Evolutionary conservation across 768 basidiomycete species (phyloP).

Genomic region (Boletus insuetus): DNA sequence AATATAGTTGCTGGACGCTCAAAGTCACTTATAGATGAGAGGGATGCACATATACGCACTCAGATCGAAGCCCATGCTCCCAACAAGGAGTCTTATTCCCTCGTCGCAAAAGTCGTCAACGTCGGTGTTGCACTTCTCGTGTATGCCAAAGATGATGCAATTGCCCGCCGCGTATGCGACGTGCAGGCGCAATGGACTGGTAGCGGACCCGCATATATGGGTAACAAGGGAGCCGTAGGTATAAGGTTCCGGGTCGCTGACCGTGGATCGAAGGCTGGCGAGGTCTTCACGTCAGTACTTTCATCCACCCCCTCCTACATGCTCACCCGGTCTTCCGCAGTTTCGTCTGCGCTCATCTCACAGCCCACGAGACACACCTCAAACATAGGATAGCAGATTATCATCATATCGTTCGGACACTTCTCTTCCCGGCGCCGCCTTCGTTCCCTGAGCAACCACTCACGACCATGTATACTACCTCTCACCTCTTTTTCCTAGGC

Average conservation of each 20-base stretch:
- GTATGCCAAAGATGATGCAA: conserved; percentile 71
- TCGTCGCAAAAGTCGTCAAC: conserved; percentile 78
- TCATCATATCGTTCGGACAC: conserved; percentile 71
- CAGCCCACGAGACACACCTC: conserved; percentile 72
- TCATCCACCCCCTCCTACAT: not conserved
- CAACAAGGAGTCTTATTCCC: conserved; percentile 70
- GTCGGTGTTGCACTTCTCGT: conserved; percentile 87
- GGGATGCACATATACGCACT: conserved; percentile 68
- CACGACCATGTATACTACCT: conserved; percentile 76
- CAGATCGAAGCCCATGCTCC: conserved; percentile 72
- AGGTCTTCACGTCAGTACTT: conserved; percentile 76
- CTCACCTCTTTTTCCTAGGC: conserved; percentile 90
- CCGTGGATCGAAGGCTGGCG: conserved; percentile 55
- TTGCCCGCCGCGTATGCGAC: conserved; percentile 58
- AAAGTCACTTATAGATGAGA: conserved; percentile 60
- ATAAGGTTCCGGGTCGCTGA: conserved; percentile 74
- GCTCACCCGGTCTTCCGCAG: conserved; percentile 38
- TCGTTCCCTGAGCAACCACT: conserved; percentile 35
- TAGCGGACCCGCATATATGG: conserved; percentile 72
- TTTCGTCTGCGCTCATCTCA: conserved; percentile 91
- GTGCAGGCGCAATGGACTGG: conserved; percentile 78
- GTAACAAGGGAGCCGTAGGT: conserved; percentile 94
- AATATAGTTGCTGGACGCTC: conserved; percentile 75
- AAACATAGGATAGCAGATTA: conserved; percentile 72
- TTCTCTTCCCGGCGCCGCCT: conserved; percentile 68